These are phyloP conservation scores for Boletus sp. DNA, from an alignment of 768 basidiomycete species.

Conservation along the genomic window DNA sequence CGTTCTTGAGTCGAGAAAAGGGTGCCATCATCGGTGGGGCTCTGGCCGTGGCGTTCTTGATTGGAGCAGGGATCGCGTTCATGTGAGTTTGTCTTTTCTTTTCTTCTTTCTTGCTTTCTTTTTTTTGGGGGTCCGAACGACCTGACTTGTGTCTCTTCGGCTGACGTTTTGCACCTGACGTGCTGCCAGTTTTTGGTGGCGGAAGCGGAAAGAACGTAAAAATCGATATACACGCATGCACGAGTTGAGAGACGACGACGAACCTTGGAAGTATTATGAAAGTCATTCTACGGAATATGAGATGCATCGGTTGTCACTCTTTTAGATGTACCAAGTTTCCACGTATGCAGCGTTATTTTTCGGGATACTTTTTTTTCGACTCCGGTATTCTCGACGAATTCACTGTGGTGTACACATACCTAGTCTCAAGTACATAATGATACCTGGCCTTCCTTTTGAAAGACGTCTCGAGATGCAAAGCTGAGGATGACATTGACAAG, in stretches of 20 bases:
- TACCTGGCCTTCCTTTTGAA: neutral
- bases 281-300: conserved; percentile 13
- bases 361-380: neutral
- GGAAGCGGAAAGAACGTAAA: conserved; percentile 18
- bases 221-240: conserved; percentile 23
- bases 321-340: neutral
- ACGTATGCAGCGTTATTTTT: neutral
- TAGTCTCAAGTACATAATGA: neutral
- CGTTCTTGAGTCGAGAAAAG: conserved; percentile 46
- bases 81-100: conserved; percentile 26
- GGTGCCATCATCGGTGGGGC: conserved; percentile 47
- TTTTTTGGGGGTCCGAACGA: neutral
- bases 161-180: neutral
- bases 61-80: conserved; percentile 35
- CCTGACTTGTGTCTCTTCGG: neutral
- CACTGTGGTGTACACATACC: neutral
- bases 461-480: neutral
- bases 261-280: conserved; percentile 31
- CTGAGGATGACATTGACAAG: neutral
- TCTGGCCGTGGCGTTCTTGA: conserved; percentile 39
- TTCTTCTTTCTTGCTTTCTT: too few relatives aligned
- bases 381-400: neutral
- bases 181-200: conserved; percentile 29
- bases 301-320: conserved; percentile 7
- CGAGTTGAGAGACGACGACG: conserved; percentile 28